Base-by-base conservation (phyloP, 192 early-diverging fungal genomes). In the Podila epigama region DNA sequence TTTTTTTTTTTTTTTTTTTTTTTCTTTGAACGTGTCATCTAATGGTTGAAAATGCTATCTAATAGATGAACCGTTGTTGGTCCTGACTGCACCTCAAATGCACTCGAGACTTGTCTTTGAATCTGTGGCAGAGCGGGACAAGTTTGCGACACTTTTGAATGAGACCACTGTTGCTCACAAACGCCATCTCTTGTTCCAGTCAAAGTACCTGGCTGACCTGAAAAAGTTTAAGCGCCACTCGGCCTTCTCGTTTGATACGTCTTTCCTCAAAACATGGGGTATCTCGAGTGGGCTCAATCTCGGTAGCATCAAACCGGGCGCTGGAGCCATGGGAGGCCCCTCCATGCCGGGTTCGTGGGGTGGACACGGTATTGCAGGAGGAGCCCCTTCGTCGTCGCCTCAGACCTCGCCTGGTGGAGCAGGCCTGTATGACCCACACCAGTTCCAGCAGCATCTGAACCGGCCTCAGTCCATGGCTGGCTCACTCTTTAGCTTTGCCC, bases 151-250 rank as follows among this genome's bases (percentile, higher is more conserved):
- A 5, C 54, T 75, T 3, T 44, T 75, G 1, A 58, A 62, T 22
- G 64, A 62, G 25, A 75, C 72, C 0, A 75, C 53, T 10, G 39
- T 63, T 0, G 59, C 72, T 0, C 72, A 75, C 60, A 75, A 75
- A 37, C 72, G 68, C 27, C 66, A 75, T 28, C 72, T 75, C 20
- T 60, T 75, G 11, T 75, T 63, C 60, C 72, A 75, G 34, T 75
- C 72, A 8, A 75, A 75, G 40, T 75, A 75, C 35, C 54, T 75
- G 5, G 72, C 72, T 1, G 72, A 75, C 13, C 65, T 75, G 25
- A 75, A 75, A 60, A 75, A 75, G 31, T 75, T 75, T 41, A 75
- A 75, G 32, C 64, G 72, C 8, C 72, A 75, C 37, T 75, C 72
- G 0, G 72, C 72, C 25, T 75, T 75, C 48, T 68, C 72, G 5